Conservation (phyloP, 2,329 filamentous ascomycete genomes). For the Magnaporthiopsis rhizophila region DNA sequence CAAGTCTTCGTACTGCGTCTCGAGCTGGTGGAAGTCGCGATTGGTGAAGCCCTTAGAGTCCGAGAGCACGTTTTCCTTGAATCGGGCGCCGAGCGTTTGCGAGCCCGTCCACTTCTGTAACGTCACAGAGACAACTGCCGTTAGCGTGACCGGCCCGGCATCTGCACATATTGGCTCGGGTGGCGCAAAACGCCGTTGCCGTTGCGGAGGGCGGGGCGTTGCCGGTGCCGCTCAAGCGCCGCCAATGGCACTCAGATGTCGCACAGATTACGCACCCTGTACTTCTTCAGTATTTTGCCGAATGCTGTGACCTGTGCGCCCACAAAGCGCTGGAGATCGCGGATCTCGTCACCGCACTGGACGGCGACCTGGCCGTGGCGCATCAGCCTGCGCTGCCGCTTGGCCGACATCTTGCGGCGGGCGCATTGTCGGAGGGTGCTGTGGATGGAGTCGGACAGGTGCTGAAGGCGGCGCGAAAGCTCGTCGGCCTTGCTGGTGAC, state of each 20-base stretch:
- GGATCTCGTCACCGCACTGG: constrained; percentile 62
- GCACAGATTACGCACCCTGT: constrained; percentile 44
- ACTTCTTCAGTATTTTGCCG: constrained; percentile 74
- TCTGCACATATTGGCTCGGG: constrained; percentile 6
- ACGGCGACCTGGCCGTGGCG: constrained; percentile 46
- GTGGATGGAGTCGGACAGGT: constrained; percentile 40
- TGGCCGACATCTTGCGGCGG: constrained; percentile 28
- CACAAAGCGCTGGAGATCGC: constrained; percentile 62
- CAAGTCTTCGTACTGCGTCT: constrained; percentile 42
- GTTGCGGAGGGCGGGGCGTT: not conserved
- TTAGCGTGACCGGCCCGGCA: not conserved
- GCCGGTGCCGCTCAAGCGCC: no score
- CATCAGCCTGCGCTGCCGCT: constrained; percentile 42
- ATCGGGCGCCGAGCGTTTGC: constrained; percentile 52
- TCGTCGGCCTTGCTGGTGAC: constrained; percentile 74
- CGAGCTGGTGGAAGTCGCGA: constrained; percentile 51
- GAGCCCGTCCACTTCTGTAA: constrained; percentile 76
- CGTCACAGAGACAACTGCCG: not conserved
- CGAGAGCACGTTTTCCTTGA: constrained; percentile 57
- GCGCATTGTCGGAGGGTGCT: constrained; percentile 37
- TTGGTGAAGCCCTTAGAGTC: constrained; percentile 63
- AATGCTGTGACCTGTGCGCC: constrained; percentile 69
- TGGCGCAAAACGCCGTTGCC: not conserved
- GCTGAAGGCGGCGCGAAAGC: constrained; percentile 57
- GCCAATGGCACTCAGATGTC: no score